These are phyloP conservation scores for Backusella psychrophila DNA, from an alignment of 192 early-diverging fungal genomes.

Conservation along the genomic window DNA sequence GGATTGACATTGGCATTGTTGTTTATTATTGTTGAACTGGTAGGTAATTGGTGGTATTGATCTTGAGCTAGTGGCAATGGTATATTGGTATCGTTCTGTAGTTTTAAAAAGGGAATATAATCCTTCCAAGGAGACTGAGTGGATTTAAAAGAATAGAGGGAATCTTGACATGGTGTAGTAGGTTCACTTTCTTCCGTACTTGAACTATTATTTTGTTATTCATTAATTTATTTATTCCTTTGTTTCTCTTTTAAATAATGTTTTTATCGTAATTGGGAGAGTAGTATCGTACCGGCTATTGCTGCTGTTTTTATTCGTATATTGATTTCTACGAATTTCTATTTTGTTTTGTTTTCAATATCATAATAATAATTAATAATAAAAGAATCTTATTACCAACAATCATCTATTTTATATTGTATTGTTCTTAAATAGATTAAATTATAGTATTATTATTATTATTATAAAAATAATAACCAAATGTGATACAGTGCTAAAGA, in stretches of 20 bases:
- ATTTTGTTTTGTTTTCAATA: background rate
- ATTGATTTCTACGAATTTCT: conserved; percentile 1
- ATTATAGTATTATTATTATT: background rate
- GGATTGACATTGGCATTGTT: background rate
- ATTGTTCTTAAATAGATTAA: background rate
- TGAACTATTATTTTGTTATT: background rate
- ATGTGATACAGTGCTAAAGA: background rate
- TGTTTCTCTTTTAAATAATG: too few species aligned
- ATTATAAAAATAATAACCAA: background rate
- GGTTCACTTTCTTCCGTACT: conserved; percentile 1
- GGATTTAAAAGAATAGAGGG: background rate
- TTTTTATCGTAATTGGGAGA: background rate
- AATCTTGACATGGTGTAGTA: background rate
- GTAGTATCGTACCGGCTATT: background rate
- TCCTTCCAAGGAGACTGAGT: background rate
- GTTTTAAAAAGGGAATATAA: background rate
- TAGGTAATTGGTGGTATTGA: background rate
- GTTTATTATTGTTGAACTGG: background rate
- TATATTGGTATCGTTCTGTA: background rate
- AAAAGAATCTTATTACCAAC: background rate
- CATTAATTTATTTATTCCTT: background rate
- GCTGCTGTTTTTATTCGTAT: background rate
- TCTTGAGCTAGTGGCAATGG: background rate
- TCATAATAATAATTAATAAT: background rate
- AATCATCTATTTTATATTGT: background rate